phyloP scores from a whole-genome alignment of 2,329 filamentous ascomycete species.

The Sclerotinia subarctica region DNA sequence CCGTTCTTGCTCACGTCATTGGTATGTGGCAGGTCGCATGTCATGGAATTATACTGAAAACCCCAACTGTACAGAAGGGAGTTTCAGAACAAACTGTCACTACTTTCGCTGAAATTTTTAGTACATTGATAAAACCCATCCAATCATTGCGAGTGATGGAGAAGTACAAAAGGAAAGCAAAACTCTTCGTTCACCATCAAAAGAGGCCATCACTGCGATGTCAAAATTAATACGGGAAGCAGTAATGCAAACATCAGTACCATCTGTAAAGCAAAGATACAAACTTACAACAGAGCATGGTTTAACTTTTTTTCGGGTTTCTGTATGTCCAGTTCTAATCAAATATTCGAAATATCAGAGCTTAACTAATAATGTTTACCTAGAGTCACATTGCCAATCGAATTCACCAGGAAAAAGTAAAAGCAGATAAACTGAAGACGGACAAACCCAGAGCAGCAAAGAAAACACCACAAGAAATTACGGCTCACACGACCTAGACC shows the following conservation, averaged over 20 bases:
- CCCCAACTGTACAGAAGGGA: too few relatives aligned
- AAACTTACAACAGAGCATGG: not conserved
- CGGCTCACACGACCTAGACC: not conserved
- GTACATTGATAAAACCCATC: not conserved
- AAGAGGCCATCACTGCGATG: not conserved
- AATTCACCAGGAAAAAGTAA: not conserved
- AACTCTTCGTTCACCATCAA: not conserved
- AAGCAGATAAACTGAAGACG: too few relatives aligned
- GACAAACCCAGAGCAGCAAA: not conserved
- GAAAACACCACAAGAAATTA: not conserved
- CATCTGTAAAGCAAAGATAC: not conserved
- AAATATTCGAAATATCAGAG: not conserved
- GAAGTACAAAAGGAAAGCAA: too few relatives aligned
- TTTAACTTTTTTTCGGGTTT: not conserved
- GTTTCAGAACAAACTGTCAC: too few relatives aligned
- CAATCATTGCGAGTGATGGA: too few relatives aligned
- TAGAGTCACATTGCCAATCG: not conserved
- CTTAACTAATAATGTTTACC: not conserved
- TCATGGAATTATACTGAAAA: not conserved
- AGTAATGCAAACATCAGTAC: too few relatives aligned
- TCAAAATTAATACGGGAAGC: not conserved
- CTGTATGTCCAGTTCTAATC: not conserved
- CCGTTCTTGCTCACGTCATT: accelerated
- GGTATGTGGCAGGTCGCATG: not conserved
- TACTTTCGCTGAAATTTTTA: accelerated